phyloP scores from a whole-genome alignment of 1,284 basidiomycete genomes.

The Malassezia caprae region DNA sequence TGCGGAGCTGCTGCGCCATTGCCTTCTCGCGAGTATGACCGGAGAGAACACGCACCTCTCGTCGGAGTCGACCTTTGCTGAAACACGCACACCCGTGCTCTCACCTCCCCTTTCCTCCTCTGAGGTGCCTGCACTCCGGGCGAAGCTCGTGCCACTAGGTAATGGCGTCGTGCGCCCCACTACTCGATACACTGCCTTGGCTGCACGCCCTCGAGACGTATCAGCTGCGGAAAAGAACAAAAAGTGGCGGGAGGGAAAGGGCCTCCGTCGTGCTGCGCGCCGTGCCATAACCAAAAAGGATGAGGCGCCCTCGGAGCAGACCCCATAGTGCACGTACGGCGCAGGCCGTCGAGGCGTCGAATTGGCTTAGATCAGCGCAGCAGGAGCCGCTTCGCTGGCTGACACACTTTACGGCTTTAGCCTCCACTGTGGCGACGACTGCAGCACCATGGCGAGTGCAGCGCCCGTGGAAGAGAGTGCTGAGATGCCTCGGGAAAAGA shows the following conservation, averaged over 20 bases:
- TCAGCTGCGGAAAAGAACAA: conserved; percentile 19
- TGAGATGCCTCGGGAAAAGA: neutral
- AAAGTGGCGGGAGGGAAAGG: conserved; percentile 21
- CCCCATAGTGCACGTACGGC: neutral
- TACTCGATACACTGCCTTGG: conserved; percentile 15
- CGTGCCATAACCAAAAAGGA: neutral
- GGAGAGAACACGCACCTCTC: neutral
- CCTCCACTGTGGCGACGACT: neutral
- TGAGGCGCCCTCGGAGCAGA: neutral
- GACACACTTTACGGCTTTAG: neutral
- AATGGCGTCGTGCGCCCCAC: conserved; percentile 19
- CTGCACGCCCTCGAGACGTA: conserved; percentile 19
- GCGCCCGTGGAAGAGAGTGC: neutral
- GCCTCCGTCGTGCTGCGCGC: conserved; percentile 19
- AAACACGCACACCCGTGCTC: conserved; percentile 3
- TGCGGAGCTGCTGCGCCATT: conserved; percentile 32
- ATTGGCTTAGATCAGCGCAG: neutral
- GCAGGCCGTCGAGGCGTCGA: neutral
- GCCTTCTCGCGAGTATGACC: conserved; percentile 24
- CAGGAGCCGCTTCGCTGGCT: neutral
- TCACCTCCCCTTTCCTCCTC: neutral
- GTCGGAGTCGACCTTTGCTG: conserved; percentile 7
- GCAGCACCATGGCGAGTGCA: neutral
- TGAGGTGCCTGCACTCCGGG: neutral
- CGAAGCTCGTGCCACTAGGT: conserved; percentile 22